These are phyloP conservation scores for Vicia sativa DNA, from an alignment of 306 rosid genomes.

Conservation along the genomic window DNA sequence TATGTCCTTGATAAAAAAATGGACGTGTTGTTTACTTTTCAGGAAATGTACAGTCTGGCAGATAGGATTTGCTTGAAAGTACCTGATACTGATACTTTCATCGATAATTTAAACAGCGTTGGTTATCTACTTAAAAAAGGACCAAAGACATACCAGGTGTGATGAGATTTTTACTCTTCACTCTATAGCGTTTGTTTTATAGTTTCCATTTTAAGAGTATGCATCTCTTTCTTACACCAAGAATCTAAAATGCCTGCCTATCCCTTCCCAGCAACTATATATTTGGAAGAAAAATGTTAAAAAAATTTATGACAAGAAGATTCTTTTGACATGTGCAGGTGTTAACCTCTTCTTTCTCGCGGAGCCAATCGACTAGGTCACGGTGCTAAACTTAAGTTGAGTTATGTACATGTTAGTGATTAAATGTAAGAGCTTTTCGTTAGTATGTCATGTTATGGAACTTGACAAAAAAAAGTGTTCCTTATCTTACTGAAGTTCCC, in stretches of 20 bases:
- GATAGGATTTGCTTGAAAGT: slow-evolving; percentile 79
- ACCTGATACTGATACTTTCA: slow-evolving; percentile 83
- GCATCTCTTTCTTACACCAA: slow-evolving; percentile 18
- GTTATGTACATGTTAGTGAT: slow-evolving; percentile 6
- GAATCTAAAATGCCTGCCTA: slow-evolving; percentile 20
- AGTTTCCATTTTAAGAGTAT: background rate
- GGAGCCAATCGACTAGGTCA: slow-evolving; percentile 50
- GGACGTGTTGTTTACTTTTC: slow-evolving; percentile 38
- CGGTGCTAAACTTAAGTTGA: slow-evolving; percentile 46
- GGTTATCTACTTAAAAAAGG: slow-evolving; percentile 92
- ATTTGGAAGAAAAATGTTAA: background rate
- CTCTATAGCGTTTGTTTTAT: slow-evolving; percentile 11
- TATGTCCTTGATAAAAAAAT: slow-evolving; percentile 13
- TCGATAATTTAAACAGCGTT: slow-evolving; percentile 77
- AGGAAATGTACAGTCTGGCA: slow-evolving; percentile 93
- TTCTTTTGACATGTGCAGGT: slow-evolving; percentile 55
- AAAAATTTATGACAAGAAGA: slow-evolving; percentile 5
- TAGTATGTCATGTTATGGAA: background rate
- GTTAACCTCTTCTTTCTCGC: slow-evolving; percentile 65
- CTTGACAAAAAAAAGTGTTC: background rate
- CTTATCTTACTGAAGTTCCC: background rate
- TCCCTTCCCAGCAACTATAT: background rate
- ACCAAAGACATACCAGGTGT: slow-evolving; percentile 87
- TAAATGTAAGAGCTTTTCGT: background rate
- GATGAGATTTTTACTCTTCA: slow-evolving; percentile 21